Base-by-base conservation (phyloP, 1,139 yeast genomes). In the Candida tetrigidarum region DNA sequence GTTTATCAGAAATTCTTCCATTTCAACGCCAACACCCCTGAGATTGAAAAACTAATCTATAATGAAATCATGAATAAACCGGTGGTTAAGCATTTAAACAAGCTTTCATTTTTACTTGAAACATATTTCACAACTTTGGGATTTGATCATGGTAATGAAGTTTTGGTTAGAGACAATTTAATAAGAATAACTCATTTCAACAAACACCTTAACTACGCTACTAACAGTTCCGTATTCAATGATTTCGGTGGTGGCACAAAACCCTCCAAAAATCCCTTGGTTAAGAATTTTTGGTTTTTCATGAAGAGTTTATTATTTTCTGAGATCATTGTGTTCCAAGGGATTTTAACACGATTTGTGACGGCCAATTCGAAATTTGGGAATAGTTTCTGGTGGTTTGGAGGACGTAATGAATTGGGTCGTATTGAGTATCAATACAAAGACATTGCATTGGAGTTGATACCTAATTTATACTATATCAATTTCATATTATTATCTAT, bases 401-500 rank as follows among this genome's bases (percentile, higher is more conserved):
- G 36, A 20, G 40, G 37, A 30, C 32, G 39, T 12, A 38, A 39
- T 18, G 39, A 43, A 19, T 37, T 37, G 18, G 15, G n/a, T 58
- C 57, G 33, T 3, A 41, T 44, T 18, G 51, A 48, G 39, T 32
- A 25, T 1, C 66, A 69, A 39, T 67, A 74, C 56, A 54, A 53
- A 37, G 62, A 53, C 38, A 68, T 54, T 56, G 72, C 60, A 40
- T 52, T 72, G 27, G 66, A 69, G 39, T 64, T 80, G 2, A 56
- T 84, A 27, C 69, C 69, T 35, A 61, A 67, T 5, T 64, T 86
- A n/a, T 83, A 76, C 53, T 68, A 80, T 48, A 47, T 81, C 42
- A 77, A 83, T 49, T 84, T 79, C 53, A 70, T 85, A 5, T 60
- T 84, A 11, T 72, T 79, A 32, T 70, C 80, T 15, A 74, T 86